phyloP scores from a whole-genome alignment of 2,329 filamentous ascomycete species.

The Saccharata proteae region DNA sequence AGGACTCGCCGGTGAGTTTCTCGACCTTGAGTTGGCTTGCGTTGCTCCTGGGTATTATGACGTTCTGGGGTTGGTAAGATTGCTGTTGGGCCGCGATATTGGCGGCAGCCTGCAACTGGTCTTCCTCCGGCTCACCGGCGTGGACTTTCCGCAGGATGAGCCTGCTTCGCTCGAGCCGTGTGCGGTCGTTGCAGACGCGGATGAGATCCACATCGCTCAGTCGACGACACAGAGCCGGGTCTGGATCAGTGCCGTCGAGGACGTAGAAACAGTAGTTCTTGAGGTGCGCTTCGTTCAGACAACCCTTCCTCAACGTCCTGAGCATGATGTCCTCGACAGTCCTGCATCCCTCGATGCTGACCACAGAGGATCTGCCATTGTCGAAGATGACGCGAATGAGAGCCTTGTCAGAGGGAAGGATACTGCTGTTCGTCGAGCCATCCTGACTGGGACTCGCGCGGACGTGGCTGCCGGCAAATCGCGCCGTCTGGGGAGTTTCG shows the following conservation, averaged over 20 bases:
- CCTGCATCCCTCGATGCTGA: constrained; percentile 84
- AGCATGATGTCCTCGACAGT: constrained; percentile 88
- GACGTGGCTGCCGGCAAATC: constrained; percentile 49
- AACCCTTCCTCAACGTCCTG: constrained; percentile 77
- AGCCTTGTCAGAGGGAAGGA: constrained; percentile 72
- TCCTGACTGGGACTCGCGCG: constrained; percentile 77
- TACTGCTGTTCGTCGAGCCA: constrained; percentile 61
- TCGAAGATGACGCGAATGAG: constrained; percentile 90
- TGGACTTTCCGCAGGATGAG: constrained; percentile 90
- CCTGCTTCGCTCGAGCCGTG: constrained; percentile 74
- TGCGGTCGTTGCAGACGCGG: constrained; percentile 78
- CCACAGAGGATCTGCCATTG: constrained; percentile 79
- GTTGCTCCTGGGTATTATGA: constrained; percentile 50
- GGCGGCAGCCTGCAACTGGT: constrained; percentile 77
- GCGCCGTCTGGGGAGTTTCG: constrained; percentile 34
- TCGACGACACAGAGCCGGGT: constrained; percentile 67
- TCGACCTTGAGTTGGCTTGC: constrained; percentile 79
- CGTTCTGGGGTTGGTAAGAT: constrained; percentile 53
- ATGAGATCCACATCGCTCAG: constrained; percentile 80
- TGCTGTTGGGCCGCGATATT: constrained; percentile 77
- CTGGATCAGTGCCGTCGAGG: constrained; percentile 70
- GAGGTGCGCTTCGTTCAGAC: constrained; percentile 78
- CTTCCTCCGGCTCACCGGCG: constrained; percentile 73
- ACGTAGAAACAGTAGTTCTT: constrained; percentile 97
- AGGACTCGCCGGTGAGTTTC: constrained; percentile 77